Evolutionary conservation across 2,329 filamentous ascomycete species (phyloP), one percentile per base, ranked within the genome.

Genomic region (Basipetospora chlamydospora): DNA sequence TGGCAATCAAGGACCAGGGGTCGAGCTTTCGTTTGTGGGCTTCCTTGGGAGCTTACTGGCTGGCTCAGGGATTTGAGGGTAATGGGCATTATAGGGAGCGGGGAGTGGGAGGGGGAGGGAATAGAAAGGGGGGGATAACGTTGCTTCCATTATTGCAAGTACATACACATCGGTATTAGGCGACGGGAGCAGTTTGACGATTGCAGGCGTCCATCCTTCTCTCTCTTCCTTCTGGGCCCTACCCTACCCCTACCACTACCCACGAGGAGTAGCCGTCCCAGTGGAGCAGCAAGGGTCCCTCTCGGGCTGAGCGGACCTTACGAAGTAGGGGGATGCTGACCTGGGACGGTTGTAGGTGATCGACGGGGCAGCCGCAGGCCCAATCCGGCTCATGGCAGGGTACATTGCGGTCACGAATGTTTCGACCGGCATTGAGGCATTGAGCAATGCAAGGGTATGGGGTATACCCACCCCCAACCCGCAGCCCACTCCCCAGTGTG

Each of bases 361-460:
- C 35, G 35, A 38, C 35, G 35, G 28, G 28, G 28, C 35, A 38
- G 28, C 35, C 35, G 28, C 22, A 26, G 30, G 35, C 35, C 44
- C 21, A 33, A 43, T 44, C 35, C 44, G 47, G 44, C 43, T 42
- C 36, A 40, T 46, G 45, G 25, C 36, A 38, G 36, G 36, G 36
- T 38, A 33, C 36, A 28, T 28, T 15, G 44, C 46, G 47, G 40
- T 44, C 45, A 44, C 47, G 43, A 43, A 49, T 51, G 54, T 60
- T 59, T 59, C 51, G 52, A 51, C 51, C 46, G 53, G 57, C 53
- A 57, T 59, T 48, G 54, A 47, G 52, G 49, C 55, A 48, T 46
- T 46, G 51, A 47, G 55, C 57, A 50, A n/a, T n/a, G n/a, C n/a
- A n/a, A n/a, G n/a, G n/a, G n/a, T n/a, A n/a, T n/a, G n/a, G 56